Conservation (phyloP, 2,329 filamentous ascomycete species). For the Xylariaceae sp. region DNA sequence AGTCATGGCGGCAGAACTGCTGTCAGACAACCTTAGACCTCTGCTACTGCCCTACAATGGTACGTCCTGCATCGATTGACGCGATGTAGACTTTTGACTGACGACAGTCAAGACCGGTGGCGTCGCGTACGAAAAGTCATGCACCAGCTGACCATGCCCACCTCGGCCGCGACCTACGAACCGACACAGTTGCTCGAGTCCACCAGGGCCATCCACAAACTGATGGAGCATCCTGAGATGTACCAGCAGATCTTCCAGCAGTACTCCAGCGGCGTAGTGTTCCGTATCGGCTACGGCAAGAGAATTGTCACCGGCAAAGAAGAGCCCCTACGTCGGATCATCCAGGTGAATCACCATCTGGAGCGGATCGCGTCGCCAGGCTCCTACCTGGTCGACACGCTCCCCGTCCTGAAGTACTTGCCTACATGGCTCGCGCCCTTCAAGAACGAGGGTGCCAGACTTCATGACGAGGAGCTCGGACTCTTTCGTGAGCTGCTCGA, state of each 20-base stretch:
- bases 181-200: background rate
- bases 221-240: background rate
- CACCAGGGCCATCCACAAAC: background rate
- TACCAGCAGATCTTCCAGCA: background rate
- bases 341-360: background rate
- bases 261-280: background rate
- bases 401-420: slow-evolving; percentile 15
- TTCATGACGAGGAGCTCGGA: slow-evolving; percentile 9
- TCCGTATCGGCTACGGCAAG: background rate
- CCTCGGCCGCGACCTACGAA: background rate
- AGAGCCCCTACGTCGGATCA: background rate
- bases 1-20: background rate
- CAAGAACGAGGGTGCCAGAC: slow-evolving; percentile 4
- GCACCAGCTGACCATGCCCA: background rate
- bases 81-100: background rate
- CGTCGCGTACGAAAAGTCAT: background rate
- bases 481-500: slow-evolving; percentile 14
- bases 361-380: background rate
- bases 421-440: slow-evolving; percentile 19
- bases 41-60: background rate
- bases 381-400: slow-evolving; percentile 11
- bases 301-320: background rate
- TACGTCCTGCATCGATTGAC: background rate
- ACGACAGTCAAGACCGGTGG: background rate
- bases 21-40: background rate